Conservation (phyloP, 2,329 filamentous ascomycete genomes). For the Grosmannia penicillata region DNA sequence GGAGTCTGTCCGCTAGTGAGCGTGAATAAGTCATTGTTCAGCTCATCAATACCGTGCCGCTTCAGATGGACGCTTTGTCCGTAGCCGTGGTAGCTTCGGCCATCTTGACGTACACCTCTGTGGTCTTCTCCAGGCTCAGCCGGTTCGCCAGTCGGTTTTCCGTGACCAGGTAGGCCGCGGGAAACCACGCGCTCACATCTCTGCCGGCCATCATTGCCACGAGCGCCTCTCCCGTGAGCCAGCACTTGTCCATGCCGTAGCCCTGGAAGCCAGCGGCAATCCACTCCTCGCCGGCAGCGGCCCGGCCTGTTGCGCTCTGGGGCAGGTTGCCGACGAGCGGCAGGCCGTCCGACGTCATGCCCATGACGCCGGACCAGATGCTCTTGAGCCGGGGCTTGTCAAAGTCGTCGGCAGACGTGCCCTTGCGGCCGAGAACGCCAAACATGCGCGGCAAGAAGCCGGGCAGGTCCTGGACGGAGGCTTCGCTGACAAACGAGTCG, state of each 20-base stretch:
- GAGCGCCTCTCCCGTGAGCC: constrained; percentile 8
- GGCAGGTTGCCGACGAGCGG: constrained; percentile 7
- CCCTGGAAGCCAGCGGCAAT: constrained; percentile 11
- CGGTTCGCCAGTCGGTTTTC: no score
- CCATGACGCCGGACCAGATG: constrained; percentile 7
- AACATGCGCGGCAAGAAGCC: constrained; percentile 3
- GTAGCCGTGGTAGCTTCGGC: no score
- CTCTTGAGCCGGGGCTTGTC: neutral
- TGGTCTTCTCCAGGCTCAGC: no score
- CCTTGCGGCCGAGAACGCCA: neutral
- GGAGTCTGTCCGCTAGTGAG: no score
- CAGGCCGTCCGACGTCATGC: constrained; percentile 5
- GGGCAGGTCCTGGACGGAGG: neutral
- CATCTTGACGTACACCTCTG: no score
- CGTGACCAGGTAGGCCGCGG: no score
- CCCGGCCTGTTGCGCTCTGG: neutral
- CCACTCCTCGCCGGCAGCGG: constrained; percentile 8
- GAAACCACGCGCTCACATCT: no score
- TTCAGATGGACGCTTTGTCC: no score
- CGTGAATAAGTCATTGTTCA: no score
- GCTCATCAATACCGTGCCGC: no score
- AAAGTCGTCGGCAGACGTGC: neutral
- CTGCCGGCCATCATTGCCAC: no score
- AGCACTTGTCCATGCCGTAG: constrained; percentile 13
- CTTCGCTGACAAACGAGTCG: constrained; percentile 1